Conservation (phyloP, 1,284 basidiomycete species). For the Leccinum subspadiceum region DNA sequence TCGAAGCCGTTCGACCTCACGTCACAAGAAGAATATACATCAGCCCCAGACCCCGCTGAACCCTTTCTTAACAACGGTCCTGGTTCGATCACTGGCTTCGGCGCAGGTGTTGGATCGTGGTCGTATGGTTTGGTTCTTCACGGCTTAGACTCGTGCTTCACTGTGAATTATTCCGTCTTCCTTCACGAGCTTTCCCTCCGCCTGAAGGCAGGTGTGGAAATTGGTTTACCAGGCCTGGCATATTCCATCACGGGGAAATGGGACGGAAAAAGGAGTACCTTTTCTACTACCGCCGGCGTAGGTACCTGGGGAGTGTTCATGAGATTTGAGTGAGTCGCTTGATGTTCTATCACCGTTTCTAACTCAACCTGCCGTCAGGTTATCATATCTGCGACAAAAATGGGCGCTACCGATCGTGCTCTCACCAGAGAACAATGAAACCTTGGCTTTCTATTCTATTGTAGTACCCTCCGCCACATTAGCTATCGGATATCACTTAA, state of each 20-base stretch:
- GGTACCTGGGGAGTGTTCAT: constrained; percentile 32
- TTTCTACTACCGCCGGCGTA: constrained; percentile 35
- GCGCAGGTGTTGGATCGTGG: constrained; percentile 30
- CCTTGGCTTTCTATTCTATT: constrained; percentile 42
- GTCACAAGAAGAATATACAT: constrained; percentile 24
- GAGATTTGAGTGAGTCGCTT: constrained; percentile 31
- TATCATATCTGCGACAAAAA: constrained; percentile 52
- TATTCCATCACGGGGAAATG: constrained; percentile 35
- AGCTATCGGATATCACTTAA: constrained; percentile 47
- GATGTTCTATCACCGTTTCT: constrained; percentile 3
- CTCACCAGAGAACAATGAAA: constrained; percentile 43
- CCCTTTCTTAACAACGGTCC: constrained; percentile 31
- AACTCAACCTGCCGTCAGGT: constrained; percentile 25
- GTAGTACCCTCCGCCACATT: constrained; percentile 49
- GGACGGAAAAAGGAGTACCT: constrained; percentile 28
- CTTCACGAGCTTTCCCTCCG: constrained; percentile 34
- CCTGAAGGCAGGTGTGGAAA: constrained; percentile 35
- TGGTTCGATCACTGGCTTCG: constrained; percentile 32
- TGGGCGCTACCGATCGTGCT: constrained; percentile 56
- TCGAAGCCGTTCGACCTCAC: constrained; percentile 34
- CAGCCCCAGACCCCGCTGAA: constrained; percentile 17
- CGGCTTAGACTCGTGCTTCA: constrained; percentile 31
- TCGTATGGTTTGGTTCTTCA: constrained; percentile 32
- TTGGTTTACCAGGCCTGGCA: constrained; percentile 24
- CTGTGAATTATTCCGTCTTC: constrained; percentile 32